phyloP scores from a whole-genome alignment of 495 filamentous ascomycete genomes.

The Talaromyces borbonicus region DNA sequence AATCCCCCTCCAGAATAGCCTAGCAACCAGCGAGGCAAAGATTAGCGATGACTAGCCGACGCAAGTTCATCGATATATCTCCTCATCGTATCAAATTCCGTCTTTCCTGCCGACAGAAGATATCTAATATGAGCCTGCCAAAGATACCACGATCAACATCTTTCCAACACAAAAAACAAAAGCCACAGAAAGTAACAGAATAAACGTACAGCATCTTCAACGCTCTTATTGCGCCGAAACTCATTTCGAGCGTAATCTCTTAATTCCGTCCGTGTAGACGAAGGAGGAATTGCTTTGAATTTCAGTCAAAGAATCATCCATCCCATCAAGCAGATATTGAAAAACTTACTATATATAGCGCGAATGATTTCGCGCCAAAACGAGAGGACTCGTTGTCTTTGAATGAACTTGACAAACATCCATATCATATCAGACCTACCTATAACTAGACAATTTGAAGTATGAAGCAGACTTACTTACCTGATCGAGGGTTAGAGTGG shows the following conservation, averaged over 20 bases:
- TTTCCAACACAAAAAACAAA: too few species aligned
- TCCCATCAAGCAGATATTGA: not conserved
- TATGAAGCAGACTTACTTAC: not conserved
- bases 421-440: not conserved
- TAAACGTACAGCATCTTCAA: constrained; percentile 57
- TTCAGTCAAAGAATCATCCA: not conserved
- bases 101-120: constrained; percentile 49
- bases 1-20: too few species aligned
- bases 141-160: constrained; percentile 18
- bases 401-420: not conserved
- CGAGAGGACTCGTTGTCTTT: constrained; percentile 6
- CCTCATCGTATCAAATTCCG: constrained; percentile 52
- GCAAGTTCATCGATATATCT: constrained; percentile 43
- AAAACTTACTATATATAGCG: constrained; percentile 5
- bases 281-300: constrained; percentile 29
- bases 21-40: not conserved
- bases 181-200: too few species aligned
- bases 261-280: constrained; percentile 52
- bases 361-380: constrained; percentile 7
- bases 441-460: not conserved
- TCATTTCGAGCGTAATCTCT: constrained; percentile 61
- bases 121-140: constrained; percentile 46
- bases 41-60: constrained; percentile 5
- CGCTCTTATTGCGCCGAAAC: constrained; percentile 60
- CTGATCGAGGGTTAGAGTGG: constrained; percentile 3